Evolutionary conservation across 352 stramenopile genomes (phyloP).

Genomic region (Globisporangium perplexum): DNA sequence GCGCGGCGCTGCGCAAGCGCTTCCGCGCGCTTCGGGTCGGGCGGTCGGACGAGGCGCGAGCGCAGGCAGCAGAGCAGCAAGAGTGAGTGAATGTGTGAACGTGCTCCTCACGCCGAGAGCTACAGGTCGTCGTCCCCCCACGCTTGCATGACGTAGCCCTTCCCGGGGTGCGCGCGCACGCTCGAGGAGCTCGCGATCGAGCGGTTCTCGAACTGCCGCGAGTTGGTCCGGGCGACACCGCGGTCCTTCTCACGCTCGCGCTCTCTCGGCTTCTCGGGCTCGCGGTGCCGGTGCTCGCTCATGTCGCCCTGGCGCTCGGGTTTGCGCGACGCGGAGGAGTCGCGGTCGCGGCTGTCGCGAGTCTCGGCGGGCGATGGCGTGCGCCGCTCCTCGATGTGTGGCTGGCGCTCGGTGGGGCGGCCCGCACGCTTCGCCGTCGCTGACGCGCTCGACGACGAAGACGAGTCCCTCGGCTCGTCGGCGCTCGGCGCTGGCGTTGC

Average conservation of each 20-base stretch:
- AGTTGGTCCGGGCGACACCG: conserved; percentile 5
- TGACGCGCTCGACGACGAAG: conserved; percentile 14
- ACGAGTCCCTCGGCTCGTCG: conserved; percentile 15
- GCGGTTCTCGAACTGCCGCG: conserved; percentile 11
- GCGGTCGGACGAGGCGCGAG: background rate
- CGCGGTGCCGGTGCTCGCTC: conserved; percentile 15
- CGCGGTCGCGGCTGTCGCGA: conserved; percentile 1
- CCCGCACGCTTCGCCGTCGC: conserved; percentile 1
- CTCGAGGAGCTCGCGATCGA: conserved; percentile 8
- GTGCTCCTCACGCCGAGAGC: conserved; percentile 6
- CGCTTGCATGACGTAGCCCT: conserved; percentile 61
- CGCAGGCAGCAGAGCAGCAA: background rate
- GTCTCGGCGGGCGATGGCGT: conserved; percentile 25
- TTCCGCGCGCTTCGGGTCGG: conserved; percentile 36
- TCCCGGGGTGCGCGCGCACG: conserved; percentile 18
- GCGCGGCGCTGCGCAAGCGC: conserved; percentile 37
- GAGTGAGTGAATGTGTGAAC: background rate
- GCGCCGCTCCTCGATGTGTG: conserved; percentile 15
- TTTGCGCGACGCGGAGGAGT: background rate
- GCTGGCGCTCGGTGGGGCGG: conserved; percentile 3
- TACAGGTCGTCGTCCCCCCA: conserved; percentile 56
- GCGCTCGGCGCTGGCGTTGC: background rate
- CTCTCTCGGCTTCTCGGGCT: conserved; percentile 5
- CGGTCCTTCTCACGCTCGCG: conserved; percentile 5
- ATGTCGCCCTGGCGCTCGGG: conserved; percentile 3